Evolutionary conservation across 1,139 yeast species (phyloP).

Genomic region (Sugiyamaella neomexicana): DNA sequence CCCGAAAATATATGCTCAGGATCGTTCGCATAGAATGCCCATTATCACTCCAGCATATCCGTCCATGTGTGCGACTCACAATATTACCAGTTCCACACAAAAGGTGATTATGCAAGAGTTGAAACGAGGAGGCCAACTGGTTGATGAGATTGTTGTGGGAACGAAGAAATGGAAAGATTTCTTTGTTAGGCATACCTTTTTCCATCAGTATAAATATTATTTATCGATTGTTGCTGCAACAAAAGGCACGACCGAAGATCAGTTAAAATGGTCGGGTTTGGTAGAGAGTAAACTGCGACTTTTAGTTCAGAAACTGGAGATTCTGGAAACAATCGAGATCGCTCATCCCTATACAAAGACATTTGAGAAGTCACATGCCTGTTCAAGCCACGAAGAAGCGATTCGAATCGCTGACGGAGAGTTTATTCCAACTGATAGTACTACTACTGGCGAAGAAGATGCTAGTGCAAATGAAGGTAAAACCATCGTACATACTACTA

Average conservation of each 20-base stretch:
- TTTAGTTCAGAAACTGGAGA: conserved; percentile 78
- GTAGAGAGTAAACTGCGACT: conserved; percentile 85
- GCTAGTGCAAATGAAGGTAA: neutral
- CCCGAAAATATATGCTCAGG: conserved; percentile 84
- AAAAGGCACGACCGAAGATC: conserved; percentile 70
- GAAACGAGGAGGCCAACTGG: conserved; percentile 67
- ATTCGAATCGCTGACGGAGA: conserved; percentile 37
- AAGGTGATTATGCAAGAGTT: conserved; percentile 74
- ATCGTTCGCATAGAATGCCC: conserved; percentile 91
- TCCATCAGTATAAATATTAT: conserved; percentile 80
- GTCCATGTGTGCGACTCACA: conserved; percentile 98
- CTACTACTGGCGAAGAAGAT: conserved; percentile 30
- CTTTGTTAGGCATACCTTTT: conserved; percentile 76
- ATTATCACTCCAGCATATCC: conserved; percentile 99
- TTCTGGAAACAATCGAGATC: conserved; percentile 65
- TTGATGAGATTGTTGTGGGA: conserved; percentile 67
- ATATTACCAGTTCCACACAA: conserved; percentile 85
- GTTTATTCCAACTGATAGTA: conserved; percentile 25
- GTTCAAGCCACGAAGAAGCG: conserved; percentile 55
- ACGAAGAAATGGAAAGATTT: conserved; percentile 72
- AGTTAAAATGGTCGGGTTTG: conserved; percentile 85
- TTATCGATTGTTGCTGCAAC: conserved; percentile 81
- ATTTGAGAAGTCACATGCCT: conserved; percentile 58
- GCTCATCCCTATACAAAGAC: conserved; percentile 92
- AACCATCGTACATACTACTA: conserved; percentile 59